phyloP scores from a whole-genome alignment of 176 grass and related monocot genomes.

The Aegilops bicornis region DNA sequence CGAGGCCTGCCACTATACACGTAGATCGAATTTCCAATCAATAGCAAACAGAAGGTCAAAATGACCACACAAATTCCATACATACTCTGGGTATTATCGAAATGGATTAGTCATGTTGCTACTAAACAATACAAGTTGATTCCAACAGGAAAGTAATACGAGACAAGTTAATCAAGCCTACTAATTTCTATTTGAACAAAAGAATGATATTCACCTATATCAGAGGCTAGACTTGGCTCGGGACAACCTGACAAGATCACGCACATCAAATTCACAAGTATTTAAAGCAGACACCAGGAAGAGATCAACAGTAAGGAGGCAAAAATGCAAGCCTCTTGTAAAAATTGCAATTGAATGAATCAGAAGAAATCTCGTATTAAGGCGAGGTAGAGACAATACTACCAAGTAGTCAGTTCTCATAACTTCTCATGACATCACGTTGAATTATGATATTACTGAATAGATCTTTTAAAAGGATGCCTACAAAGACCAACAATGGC shows the following conservation, averaged over 20 bases:
- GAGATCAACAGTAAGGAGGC: not conserved
- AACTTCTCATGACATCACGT: not conserved
- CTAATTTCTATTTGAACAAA: not conserved
- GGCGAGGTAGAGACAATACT: not conserved
- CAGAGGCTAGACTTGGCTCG: not conserved
- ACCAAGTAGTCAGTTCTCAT: not conserved
- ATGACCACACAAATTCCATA: not conserved
- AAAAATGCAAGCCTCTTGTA: not conserved
- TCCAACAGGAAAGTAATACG: not conserved
- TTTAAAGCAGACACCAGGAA: not conserved
- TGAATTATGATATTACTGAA: not conserved
- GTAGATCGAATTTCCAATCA: not conserved
- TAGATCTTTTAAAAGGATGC: not conserved
- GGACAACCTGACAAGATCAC: not conserved
- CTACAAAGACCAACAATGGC: not conserved
- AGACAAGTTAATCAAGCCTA: not conserved
- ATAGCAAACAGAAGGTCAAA: not conserved
- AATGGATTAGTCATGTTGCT: too few relatives aligned
- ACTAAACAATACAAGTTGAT: not conserved
- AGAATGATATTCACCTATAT: not conserved
- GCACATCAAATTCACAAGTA: not conserved
- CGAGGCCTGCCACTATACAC: not conserved
- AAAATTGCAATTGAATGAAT: not conserved
- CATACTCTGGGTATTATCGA: too few relatives aligned
- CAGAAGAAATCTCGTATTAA: not conserved